Percentiles rank a stretch among this genome's conserved stretches.
phyloP scores from a whole-genome alignment of 2,329 filamentous ascomycete genomes.

The Xylaria sp. region DNA sequence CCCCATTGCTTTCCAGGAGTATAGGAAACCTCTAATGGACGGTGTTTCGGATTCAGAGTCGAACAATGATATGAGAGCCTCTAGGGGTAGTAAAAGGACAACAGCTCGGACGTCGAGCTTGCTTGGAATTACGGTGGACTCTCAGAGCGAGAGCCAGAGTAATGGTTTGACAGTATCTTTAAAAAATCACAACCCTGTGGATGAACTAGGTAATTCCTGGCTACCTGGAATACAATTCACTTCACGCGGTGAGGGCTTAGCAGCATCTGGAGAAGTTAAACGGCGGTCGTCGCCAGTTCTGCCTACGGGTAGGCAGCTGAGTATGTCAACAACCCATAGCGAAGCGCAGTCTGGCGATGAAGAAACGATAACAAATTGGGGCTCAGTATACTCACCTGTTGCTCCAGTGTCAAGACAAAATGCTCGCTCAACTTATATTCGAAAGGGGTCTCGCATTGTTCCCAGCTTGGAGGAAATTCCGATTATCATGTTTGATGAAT shows the following conservation, averaged over 20 bases:
- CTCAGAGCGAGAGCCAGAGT: conserved; percentile 45
- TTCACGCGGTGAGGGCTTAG: conserved; percentile 24
- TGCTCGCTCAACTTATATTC: conserved; percentile 55
- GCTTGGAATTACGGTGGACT: conserved; percentile 52
- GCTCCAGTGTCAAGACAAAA: conserved; percentile 55
- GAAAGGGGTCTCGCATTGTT: conserved; percentile 42
- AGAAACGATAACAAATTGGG: conserved; percentile 59
- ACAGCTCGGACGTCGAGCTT: conserved; percentile 55
- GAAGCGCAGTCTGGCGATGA: conserved; percentile 53
- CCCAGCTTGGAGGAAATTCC: conserved; percentile 50
- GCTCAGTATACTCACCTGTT: conserved; percentile 61
- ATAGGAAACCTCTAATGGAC: conserved; percentile 39
- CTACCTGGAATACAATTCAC: conserved; percentile 50
- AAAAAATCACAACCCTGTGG: conserved; percentile 38
- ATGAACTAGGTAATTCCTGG: conserved; percentile 54
- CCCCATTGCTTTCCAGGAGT: conserved; percentile 47
- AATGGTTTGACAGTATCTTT: conserved; percentile 27
- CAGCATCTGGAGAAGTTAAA: conserved; percentile 49
- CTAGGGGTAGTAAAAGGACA: conserved; percentile 51
- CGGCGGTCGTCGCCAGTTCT: conserved; percentile 63
- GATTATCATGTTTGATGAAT: conserved; percentile 58
- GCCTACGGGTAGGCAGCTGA: conserved; percentile 52
- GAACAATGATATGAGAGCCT: conserved; percentile 41
- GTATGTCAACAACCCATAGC: conserved; percentile 52
- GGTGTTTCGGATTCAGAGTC: conserved; percentile 44